Conservation (phyloP, 2,329 filamentous ascomycete genomes). For the Zarea fungicola region DNA sequence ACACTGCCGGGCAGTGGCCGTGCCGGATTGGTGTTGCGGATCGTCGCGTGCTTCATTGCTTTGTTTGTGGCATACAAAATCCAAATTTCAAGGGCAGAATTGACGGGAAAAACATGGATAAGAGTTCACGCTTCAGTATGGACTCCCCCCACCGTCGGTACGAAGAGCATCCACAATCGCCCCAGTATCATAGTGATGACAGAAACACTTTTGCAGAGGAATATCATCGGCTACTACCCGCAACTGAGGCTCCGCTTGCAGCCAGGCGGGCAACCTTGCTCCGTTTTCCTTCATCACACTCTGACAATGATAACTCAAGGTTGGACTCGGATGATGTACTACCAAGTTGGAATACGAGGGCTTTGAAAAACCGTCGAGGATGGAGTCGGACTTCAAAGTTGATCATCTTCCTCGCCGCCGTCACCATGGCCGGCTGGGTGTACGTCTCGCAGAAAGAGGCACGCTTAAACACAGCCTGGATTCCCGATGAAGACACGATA, state of each 20-base stretch:
- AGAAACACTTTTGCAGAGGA: too few species aligned
- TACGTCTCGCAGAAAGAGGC: constrained; percentile 43
- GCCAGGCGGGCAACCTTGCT: too few species aligned
- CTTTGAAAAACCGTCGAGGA: background rate
- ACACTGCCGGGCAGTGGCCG: background rate
- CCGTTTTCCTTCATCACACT: too few species aligned
- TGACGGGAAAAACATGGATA: background rate
- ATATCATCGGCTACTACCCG: too few species aligned
- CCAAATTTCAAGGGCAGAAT: too few species aligned
- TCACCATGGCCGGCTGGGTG: constrained; percentile 14
- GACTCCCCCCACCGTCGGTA: too few species aligned
- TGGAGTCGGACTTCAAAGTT: background rate
- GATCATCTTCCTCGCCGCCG: background rate
- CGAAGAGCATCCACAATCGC: too few species aligned
- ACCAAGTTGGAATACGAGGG: background rate
- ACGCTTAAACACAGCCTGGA: constrained; percentile 41
- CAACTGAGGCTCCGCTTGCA: too few species aligned
- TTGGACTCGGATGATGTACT: too few species aligned
- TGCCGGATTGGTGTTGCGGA: background rate
- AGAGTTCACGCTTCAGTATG: background rate
- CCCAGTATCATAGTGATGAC: too few species aligned
- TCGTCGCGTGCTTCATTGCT: constrained; percentile 11
- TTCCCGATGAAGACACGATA: constrained; percentile 41
- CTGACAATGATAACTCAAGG: too few species aligned
- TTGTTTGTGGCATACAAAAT: background rate